Evolutionary conservation across 371 early-diverging fungal species (phyloP).

Genomic region (Syncephalis fuscata): DNA sequence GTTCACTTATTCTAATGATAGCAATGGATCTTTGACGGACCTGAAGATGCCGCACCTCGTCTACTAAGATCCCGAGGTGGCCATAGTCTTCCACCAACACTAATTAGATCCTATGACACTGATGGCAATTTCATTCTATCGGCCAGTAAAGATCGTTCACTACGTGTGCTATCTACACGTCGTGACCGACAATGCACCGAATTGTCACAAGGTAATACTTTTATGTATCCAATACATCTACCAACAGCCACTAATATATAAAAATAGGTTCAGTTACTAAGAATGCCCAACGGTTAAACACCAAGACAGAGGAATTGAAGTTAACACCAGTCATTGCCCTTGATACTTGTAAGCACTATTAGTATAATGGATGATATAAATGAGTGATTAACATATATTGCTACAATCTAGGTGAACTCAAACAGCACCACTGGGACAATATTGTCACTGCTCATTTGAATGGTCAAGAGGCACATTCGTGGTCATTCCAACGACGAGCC

Average conservation of each 20-base stretch:
- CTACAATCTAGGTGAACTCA: slow-evolving; percentile 9
- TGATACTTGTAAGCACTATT: slow-evolving; percentile 39
- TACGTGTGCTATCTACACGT: slow-evolving; percentile 66
- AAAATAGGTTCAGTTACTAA: slow-evolving; percentile 26
- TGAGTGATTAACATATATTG: too few relatives aligned
- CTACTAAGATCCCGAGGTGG: slow-evolving; percentile 69
- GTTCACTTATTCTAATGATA: slow-evolving; percentile 5
- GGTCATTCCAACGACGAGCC: slow-evolving; percentile 60
- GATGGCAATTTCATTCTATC: slow-evolving; percentile 56
- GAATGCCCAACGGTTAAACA: slow-evolving; percentile 36
- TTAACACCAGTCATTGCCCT: slow-evolving; percentile 57
- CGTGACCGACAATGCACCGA: slow-evolving; percentile 70
- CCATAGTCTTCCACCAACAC: slow-evolving; percentile 70
- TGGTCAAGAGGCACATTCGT: slow-evolving; percentile 50
- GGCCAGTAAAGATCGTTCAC: slow-evolving; percentile 65
- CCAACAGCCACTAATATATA: neutral
- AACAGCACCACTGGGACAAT: slow-evolving; percentile 79
- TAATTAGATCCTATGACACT: slow-evolving; percentile 52
- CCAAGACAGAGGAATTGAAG: slow-evolving; percentile 43
- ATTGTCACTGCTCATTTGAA: slow-evolving; percentile 72
- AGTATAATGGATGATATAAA: too few relatives aligned
- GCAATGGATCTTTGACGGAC: slow-evolving; percentile 88
- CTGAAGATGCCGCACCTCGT: slow-evolving; percentile 52
- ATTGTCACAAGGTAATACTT: slow-evolving; percentile 50
- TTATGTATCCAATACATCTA: neutral